A percentile compares a stretch with the other conserved stretches of the same genome.
phyloP scores from a whole-genome alignment of 2,329 filamentous ascomycete genomes.

The Pseudocercospora macadamiae region DNA sequence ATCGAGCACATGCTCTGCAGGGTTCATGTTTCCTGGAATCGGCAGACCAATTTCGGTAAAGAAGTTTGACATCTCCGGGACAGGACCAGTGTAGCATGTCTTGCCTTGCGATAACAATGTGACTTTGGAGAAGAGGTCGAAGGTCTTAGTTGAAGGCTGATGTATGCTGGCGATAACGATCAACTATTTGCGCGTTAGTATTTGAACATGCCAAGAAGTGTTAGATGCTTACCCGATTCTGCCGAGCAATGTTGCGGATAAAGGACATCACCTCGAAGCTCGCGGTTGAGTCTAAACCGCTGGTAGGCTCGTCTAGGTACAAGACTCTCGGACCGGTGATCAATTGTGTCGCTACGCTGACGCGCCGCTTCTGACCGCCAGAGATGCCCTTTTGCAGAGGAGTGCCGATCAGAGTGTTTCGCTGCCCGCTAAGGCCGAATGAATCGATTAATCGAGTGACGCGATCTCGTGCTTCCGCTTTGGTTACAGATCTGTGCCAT shows the following conservation, averaged over 20 bases:
- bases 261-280: constrained; percentile 74
- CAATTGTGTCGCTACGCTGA: constrained; percentile 76
- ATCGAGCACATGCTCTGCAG: constrained; percentile 76
- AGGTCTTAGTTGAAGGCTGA: constrained; percentile 77
- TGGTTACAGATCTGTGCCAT: constrained; percentile 56
- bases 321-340: constrained; percentile 77
- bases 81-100: constrained; percentile 70
- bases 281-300: constrained; percentile 75
- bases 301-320: constrained; percentile 81
- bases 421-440: constrained; percentile 71
- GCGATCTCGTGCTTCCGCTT: constrained; percentile 59
- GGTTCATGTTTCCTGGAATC: constrained; percentile 70
- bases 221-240: constrained; percentile 60
- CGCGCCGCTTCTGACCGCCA: constrained; percentile 77
- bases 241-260: constrained; percentile 63
- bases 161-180: constrained; percentile 80
- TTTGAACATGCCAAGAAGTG: neutral
- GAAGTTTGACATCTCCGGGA: constrained; percentile 58
- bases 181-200: constrained; percentile 50
- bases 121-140: constrained; percentile 75
- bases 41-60: constrained; percentile 62
- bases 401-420: constrained; percentile 72
- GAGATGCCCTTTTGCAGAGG: constrained; percentile 78
- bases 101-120: constrained; percentile 70
- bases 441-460: constrained; percentile 66